These are phyloP conservation scores for Amanita fuliginea DNA, from an alignment of 768 basidiomycete species.

Conservation along the genomic window DNA sequence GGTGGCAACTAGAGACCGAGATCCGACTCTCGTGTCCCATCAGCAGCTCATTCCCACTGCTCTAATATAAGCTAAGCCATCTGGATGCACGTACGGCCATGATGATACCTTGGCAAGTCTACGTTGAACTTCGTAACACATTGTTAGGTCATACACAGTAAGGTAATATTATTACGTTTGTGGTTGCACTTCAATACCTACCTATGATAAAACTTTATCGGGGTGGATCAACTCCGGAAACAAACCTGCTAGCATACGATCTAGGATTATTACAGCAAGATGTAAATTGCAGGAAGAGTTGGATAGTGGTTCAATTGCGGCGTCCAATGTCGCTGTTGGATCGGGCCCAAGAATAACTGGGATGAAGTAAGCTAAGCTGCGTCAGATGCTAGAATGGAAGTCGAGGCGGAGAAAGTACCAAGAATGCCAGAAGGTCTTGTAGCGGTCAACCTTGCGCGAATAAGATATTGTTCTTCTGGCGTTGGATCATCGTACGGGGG, in stretches of 20 bases:
- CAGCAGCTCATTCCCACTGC: conserved; percentile 39
- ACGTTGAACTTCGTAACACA: too few relatives aligned
- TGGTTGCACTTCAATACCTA: not conserved
- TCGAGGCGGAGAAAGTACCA: conserved; percentile 17
- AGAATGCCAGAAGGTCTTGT: conserved; percentile 25
- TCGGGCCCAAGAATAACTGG: conserved; percentile 47
- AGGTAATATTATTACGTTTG: too few relatives aligned
- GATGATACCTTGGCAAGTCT: too few relatives aligned
- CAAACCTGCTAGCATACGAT: conserved; percentile 54
- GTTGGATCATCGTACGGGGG: conserved; percentile 66
- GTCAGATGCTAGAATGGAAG: not conserved
- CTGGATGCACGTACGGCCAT: too few relatives aligned
- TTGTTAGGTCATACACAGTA: too few relatives aligned
- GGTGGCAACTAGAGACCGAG: not conserved
- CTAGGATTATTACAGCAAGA: conserved; percentile 62
- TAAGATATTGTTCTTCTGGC: conserved; percentile 56
- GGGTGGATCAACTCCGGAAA: conserved; percentile 61
- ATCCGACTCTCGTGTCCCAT: conserved; percentile 17
- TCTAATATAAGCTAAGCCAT: not conserved
- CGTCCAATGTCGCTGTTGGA: conserved; percentile 34
- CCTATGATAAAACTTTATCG: not conserved
- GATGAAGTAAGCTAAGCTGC: conserved; percentile 26
- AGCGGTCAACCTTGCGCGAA: conserved; percentile 33
- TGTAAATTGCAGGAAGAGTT: conserved; percentile 69
- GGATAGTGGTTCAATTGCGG: conserved; percentile 49